Conservation (phyloP, 2,329 filamentous ascomycete genomes). For the Neocatenulostroma microsporum region DNA sequence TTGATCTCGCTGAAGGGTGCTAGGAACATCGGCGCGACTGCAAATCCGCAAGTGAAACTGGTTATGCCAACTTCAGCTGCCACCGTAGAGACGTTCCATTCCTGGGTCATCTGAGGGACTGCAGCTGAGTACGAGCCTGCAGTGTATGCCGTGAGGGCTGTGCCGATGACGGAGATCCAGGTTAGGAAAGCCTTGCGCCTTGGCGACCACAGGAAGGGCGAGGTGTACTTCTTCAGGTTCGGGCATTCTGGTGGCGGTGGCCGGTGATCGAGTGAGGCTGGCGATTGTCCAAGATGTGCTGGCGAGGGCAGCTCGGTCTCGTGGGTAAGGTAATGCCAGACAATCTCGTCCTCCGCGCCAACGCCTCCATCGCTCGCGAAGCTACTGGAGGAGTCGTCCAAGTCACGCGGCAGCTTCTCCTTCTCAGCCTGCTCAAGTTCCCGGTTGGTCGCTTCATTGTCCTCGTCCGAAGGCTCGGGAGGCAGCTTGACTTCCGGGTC, state of each 20-base stretch:
- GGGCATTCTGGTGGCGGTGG: slow-evolving; percentile 50
- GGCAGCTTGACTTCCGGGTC: slow-evolving; percentile 32
- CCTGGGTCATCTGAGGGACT: slow-evolving; percentile 53
- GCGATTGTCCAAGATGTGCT: slow-evolving; percentile 26
- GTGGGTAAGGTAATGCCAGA: slow-evolving; percentile 55
- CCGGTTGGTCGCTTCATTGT: slow-evolving; percentile 9
- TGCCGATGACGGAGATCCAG: slow-evolving; percentile 66
- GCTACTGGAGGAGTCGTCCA: slow-evolving; percentile 15
- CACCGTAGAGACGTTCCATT: slow-evolving; percentile 59
- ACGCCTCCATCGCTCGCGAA: slow-evolving; percentile 2
- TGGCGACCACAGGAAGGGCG: slow-evolving; percentile 66
- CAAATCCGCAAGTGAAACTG: slow-evolving; percentile 73
- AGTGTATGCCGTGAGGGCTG: slow-evolving; percentile 68
- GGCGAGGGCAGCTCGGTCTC: slow-evolving; percentile 51
- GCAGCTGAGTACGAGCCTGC: slow-evolving; percentile 74
- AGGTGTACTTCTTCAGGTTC: slow-evolving; percentile 56
- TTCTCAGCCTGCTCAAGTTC: slow-evolving; percentile 14
- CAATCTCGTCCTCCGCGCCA: slow-evolving; percentile 31
- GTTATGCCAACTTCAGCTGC: slow-evolving; percentile 70
- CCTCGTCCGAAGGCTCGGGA: slow-evolving; percentile 13
- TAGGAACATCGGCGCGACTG: slow-evolving; percentile 74
- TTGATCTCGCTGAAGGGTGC: slow-evolving; percentile 86
- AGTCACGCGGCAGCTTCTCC: slow-evolving; percentile 22
- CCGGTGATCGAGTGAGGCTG: slow-evolving; percentile 14
- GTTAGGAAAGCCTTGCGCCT: slow-evolving; percentile 63